phyloP scores from a whole-genome alignment of 1,284 basidiomycete species.

The Cryptococcus floricola region DNA sequence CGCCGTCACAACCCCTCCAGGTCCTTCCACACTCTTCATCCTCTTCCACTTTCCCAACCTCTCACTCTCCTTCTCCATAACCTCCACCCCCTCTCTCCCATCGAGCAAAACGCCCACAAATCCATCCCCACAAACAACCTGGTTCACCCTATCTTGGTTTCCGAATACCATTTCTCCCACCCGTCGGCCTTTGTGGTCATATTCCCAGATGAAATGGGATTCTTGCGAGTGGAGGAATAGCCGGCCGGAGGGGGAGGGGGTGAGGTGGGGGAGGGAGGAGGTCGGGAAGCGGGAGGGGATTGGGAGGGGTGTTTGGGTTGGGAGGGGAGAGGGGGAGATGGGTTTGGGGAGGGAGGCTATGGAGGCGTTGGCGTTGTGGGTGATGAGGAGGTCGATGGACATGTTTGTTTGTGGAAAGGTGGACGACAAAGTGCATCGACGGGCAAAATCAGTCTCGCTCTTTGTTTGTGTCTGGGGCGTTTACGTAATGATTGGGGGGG shows the following conservation, averaged over 20 bases:
- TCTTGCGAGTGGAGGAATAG: background rate
- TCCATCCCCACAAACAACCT: no score
- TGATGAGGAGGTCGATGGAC: slow-evolving; percentile 14
- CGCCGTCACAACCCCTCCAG: background rate
- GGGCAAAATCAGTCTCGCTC: background rate
- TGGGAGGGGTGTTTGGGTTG: background rate
- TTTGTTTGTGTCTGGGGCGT: background rate
- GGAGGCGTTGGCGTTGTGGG: slow-evolving; percentile 28
- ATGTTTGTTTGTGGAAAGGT: slow-evolving; percentile 9
- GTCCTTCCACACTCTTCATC: background rate
- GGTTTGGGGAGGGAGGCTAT: slow-evolving; percentile 20
- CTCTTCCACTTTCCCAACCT: background rate
- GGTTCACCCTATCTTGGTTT: background rate
- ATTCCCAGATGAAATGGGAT: background rate
- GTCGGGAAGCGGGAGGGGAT: background rate
- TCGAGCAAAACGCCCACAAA: no score
- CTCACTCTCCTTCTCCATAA: no score
- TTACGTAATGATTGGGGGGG: background rate
- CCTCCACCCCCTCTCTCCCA: no score
- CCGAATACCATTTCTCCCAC: background rate
- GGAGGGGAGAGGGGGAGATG: slow-evolving; percentile 11
- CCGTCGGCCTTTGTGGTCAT: background rate
- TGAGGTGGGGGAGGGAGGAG: background rate
- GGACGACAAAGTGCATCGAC: background rate
- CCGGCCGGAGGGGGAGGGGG: background rate